phyloP scores from a whole-genome alignment of 805 yeast species.

The Yarrowia sp. region DNA sequence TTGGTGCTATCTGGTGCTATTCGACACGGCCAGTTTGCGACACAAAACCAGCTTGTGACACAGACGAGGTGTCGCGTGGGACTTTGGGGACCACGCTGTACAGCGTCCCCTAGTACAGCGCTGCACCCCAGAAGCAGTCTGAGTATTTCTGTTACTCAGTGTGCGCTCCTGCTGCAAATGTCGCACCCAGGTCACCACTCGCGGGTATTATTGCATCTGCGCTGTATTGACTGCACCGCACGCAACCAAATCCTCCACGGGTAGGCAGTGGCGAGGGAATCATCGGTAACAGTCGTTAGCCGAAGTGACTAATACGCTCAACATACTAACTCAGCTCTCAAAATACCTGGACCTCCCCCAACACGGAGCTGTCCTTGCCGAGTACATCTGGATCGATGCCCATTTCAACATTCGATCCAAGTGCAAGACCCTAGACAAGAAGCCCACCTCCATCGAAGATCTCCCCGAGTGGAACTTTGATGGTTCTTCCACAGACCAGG shows the following conservation, averaged over 20 bases:
- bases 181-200: background rate
- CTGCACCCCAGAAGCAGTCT: slow-evolving; percentile 1
- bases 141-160: slow-evolving; percentile 4
- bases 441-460: slow-evolving; percentile 76
- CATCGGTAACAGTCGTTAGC: too few relatives aligned
- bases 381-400: slow-evolving; percentile 97
- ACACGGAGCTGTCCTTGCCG: slow-evolving; percentile 87
- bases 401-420: slow-evolving; percentile 90
- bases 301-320: too few relatives aligned
- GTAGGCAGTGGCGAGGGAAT: background rate
- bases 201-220: slow-evolving; percentile 6
- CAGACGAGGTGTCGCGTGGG: too few relatives aligned
- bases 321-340: slow-evolving; percentile 22
- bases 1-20: too few relatives aligned
- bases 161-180: background rate
- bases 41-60: background rate
- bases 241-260: background rate
- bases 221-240: background rate
- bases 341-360: slow-evolving; percentile 87
- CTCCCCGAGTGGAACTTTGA: slow-evolving; percentile 99
- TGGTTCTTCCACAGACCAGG: slow-evolving; percentile 98
- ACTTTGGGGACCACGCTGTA: too few relatives aligned
- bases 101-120: too few relatives aligned
- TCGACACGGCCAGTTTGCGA: background rate
- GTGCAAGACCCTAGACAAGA: slow-evolving; percentile 81